Conservation (phyloP, 2,329 filamentous ascomycete genomes). For the Fusarium continuum region DNA sequence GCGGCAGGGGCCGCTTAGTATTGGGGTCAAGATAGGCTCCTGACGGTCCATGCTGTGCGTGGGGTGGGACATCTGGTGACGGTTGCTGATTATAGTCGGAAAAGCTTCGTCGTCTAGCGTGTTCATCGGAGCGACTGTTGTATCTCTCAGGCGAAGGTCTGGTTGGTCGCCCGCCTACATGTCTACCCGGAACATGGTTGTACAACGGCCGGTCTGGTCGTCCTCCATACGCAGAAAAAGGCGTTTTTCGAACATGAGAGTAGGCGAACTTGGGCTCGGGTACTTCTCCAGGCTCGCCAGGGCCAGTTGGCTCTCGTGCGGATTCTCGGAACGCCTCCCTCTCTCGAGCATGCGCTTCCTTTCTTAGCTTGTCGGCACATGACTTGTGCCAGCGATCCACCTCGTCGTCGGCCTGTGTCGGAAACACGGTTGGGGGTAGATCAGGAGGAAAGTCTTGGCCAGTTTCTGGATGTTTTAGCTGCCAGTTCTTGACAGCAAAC, state of each 20-base stretch:
- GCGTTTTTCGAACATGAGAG: slow-evolving; percentile 45
- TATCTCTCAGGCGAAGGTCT: slow-evolving; percentile 49
- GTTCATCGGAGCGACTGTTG: slow-evolving; percentile 53
- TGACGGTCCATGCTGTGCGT: slow-evolving; percentile 42
- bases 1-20: slow-evolving; percentile 43
- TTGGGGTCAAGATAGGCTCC: slow-evolving; percentile 50
- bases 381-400: slow-evolving; percentile 87
- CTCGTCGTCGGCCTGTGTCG: slow-evolving; percentile 75
- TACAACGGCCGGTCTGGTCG: slow-evolving; percentile 51
- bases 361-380: slow-evolving; percentile 75
- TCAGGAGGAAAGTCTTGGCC: slow-evolving; percentile 72
- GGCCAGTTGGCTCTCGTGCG: slow-evolving; percentile 37
- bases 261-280: slow-evolving; percentile 52
- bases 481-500: slow-evolving; percentile 79
- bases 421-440: slow-evolving; percentile 71
- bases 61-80: slow-evolving; percentile 43
- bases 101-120: slow-evolving; percentile 59
- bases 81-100: slow-evolving; percentile 58
- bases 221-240: slow-evolving; percentile 44
- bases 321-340: slow-evolving; percentile 43
- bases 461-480: slow-evolving; percentile 77
- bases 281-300: slow-evolving; percentile 43
- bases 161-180: slow-evolving; percentile 45
- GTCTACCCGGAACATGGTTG: slow-evolving; percentile 53
- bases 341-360: slow-evolving; percentile 60